Evolutionary conservation across 2,329 filamentous ascomycete genomes (phyloP).

Genomic region (Decorospora gaudefroyi): DNA sequence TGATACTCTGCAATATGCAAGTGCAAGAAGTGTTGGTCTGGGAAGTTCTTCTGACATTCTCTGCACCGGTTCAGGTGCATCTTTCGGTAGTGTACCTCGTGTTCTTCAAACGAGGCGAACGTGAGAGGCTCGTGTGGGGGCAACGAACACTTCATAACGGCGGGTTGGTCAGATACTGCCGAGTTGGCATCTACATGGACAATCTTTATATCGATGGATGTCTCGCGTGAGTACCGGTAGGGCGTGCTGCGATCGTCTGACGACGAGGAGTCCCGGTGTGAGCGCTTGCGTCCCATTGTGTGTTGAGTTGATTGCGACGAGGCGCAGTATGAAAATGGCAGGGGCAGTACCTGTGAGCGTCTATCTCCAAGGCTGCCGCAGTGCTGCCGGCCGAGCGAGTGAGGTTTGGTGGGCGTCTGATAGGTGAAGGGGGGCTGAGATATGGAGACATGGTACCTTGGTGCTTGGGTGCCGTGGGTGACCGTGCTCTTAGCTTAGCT

Average conservation of each 20-base stretch:
- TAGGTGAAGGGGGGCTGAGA: conserved; percentile 6
- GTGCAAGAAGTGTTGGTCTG: conserved; percentile 75
- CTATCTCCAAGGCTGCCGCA: conserved; percentile 13
- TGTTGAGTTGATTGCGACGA: conserved; percentile 16
- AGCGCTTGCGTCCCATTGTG: conserved; percentile 63
- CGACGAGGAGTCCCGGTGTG: conserved; percentile 57
- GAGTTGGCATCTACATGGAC: conserved; percentile 59
- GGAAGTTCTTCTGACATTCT: conserved; percentile 86
- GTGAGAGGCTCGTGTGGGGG: conserved; percentile 75
- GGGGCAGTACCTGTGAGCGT: conserved; percentile 30
- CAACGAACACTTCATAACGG: conserved; percentile 76
- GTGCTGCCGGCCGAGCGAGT: not conserved
- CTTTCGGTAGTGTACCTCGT: conserved; percentile 83
- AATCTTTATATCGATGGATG: conserved; percentile 48
- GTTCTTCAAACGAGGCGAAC: conserved; percentile 77
- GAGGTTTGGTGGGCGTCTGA: conserved; percentile 4
- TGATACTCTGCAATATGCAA: conserved; percentile 92
- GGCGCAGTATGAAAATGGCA: conserved; percentile 25
- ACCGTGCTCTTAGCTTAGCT: conserved; percentile 17
- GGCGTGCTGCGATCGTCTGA: conserved; percentile 44
- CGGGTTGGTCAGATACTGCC: conserved; percentile 32
- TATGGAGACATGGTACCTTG: not conserved
- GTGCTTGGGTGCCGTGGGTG: no score
- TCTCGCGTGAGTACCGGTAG: conserved; percentile 39
- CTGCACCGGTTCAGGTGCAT: conserved; percentile 82